Evolutionary conservation across 2,329 filamentous ascomycete species (phyloP).

Genomic region (Massarina eburnea): DNA sequence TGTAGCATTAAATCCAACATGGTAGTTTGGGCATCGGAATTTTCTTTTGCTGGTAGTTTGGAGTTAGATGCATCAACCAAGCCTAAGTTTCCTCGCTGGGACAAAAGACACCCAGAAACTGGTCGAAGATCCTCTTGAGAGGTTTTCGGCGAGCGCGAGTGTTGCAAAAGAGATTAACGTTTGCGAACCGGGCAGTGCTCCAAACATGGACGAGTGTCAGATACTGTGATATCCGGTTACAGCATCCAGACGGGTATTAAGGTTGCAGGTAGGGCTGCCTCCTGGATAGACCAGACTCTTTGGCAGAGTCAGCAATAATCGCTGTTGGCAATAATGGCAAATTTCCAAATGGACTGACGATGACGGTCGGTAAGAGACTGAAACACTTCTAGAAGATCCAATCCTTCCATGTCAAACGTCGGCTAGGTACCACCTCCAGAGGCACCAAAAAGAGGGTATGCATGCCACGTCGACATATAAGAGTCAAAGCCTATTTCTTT

Average conservation of each 20-base stretch:
- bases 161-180: conserved; percentile 1
- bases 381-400: conserved; percentile 30
- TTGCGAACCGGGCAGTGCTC: neutral
- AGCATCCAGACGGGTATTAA: conserved; percentile 19
- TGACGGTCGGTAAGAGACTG: conserved; percentile 11
- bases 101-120: neutral
- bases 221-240: conserved; percentile 10
- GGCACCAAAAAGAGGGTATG: neutral
- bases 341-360: conserved; percentile 2
- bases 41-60: too few relatives aligned
- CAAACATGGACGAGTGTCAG: conserved; percentile 4
- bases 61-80: neutral
- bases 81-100: neutral
- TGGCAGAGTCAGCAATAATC: conserved; percentile 11
- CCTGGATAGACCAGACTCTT: conserved; percentile 1
- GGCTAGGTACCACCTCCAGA: neutral
- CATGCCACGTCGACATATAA: neutral
- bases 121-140: neutral
- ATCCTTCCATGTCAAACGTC: conserved; percentile 15
- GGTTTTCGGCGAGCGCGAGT: neutral
- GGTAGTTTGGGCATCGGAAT: too few relatives aligned
- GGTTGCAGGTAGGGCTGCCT: conserved; percentile 11
- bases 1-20: too few relatives aligned
- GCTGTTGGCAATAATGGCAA: conserved; percentile 8
- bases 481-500: conserved; percentile 5